phyloP scores from a whole-genome alignment of 129 eudicot genomes.

The Tagetes patula region DNA sequence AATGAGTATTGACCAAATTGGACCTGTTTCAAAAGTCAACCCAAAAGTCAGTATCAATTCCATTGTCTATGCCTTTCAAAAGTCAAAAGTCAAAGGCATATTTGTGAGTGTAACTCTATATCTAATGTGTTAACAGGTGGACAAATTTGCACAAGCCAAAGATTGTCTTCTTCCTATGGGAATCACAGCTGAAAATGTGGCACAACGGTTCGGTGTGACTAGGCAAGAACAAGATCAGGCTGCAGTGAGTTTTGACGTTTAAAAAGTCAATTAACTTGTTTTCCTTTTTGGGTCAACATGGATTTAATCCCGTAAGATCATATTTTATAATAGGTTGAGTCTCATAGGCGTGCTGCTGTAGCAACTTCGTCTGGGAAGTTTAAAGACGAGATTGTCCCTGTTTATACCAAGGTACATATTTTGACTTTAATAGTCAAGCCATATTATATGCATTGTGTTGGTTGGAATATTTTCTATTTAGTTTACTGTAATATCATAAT shows the following conservation, averaged over 20 bases:
- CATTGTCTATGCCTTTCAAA: neutral
- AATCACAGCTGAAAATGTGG: slow-evolving; percentile 69
- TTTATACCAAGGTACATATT: slow-evolving; percentile 53
- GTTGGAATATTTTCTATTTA: neutral
- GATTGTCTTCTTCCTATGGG: slow-evolving; percentile 84
- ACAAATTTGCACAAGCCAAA: slow-evolving; percentile 54
- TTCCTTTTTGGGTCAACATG: neutral
- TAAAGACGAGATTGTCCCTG: slow-evolving; percentile 66
- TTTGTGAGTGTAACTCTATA: neutral
- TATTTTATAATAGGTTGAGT: slow-evolving; percentile 39
- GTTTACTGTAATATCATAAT: neutral
- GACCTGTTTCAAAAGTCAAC: slow-evolving; percentile 36
- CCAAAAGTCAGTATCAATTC: slow-evolving; percentile 42
- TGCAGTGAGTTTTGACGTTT: slow-evolving; percentile 48
- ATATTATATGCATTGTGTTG: slow-evolving; percentile 11
- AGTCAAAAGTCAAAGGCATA: neutral
- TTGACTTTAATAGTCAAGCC: slow-evolving; percentile 19
- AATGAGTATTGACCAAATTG: slow-evolving; percentile 48
- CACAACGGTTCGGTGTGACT: slow-evolving; percentile 61
- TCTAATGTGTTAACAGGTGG: slow-evolving; percentile 37
- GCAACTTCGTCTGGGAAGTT: slow-evolving; percentile 67
- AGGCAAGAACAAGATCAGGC: slow-evolving; percentile 71
- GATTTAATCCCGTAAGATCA: slow-evolving; percentile 3
- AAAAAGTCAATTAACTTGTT: slow-evolving; percentile 1
- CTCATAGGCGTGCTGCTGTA: slow-evolving; percentile 65